Base-by-base conservation (phyloP, 305 asterid genomes). In the Fraxinus sp. region DNA sequence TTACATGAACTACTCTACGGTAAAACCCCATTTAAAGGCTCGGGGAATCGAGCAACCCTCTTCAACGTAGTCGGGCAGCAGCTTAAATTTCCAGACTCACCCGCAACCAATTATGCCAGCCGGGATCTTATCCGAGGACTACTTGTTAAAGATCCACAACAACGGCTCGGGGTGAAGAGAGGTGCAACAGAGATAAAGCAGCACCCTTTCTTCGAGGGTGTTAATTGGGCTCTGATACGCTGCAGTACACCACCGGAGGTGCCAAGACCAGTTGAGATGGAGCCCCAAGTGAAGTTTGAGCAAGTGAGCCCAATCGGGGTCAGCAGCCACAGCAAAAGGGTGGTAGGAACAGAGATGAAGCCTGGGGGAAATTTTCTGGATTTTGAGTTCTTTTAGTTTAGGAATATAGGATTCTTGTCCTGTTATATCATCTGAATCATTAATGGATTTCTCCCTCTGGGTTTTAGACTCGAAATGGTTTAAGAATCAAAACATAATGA, bases 161-260 rank as follows among this genome's bases (percentile, higher is more conserved):
- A 90, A 68, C 90, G 98, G 89, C 89, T 96, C 4, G 99, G 98
- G 86, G 93, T 93, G 81, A 96, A 93, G 81, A 83, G 98, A 79
- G 99, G 99, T 62, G 98, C 99, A 0, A 90, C 98, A 2, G 99
- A 96, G 91, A 91, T 96, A 64, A 96, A 96, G 87, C 99, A 94
- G 84, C 99, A 94, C 10, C 95, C 99, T 0, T 96, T 96, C 90
- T 96, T 96, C 28, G 97, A 96, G 85, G 98, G 99, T 1, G 91
- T 96, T 83, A 96, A 96, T 77, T 96, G 99, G 99, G 98, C 99
- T 83, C 86, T 96, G 83, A 96, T 96, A 70, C 89, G 99, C 16
- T 96, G 99, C 86, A 93, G 98, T 80, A 94, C 97, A 4, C 99
- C 99, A 0, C 99, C 99, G 0, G 98, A 93, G 88, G 97, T 96